Conservation (phyloP, 805 yeast species). For the Barnettozyma sp. region DNA sequence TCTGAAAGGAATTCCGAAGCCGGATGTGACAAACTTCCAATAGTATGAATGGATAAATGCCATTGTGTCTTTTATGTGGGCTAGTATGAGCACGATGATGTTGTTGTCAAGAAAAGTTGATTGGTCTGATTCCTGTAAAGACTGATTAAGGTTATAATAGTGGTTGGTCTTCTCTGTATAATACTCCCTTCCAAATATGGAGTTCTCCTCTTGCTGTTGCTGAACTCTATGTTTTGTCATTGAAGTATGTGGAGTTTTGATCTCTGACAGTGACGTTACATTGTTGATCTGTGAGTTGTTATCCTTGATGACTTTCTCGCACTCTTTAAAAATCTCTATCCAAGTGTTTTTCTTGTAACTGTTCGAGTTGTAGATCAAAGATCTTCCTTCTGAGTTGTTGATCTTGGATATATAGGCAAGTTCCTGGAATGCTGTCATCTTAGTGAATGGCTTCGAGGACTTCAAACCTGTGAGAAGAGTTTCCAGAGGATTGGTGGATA, state of each 20-base stretch:
- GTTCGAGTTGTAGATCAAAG: conserved; percentile 45
- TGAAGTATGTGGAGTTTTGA: background rate
- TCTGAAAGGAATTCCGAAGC: conserved; percentile 26
- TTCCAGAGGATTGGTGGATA: conserved; percentile 53
- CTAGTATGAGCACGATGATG: conserved; percentile 11
- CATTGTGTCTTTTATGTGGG: conserved; percentile 8
- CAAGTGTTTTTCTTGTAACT: conserved; percentile 43
- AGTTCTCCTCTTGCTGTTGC: conserved; percentile 15
- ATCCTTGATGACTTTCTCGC: conserved; percentile 46
- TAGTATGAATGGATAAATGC: conserved; percentile 13
- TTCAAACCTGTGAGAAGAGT: conserved; percentile 59
- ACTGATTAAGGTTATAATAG: conserved; percentile 10
- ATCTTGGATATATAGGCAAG: conserved; percentile 56
- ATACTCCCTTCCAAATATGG: conserved; percentile 31
- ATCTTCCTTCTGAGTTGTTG: conserved; percentile 40
- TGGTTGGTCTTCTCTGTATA: conserved; percentile 13
- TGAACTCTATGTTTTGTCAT: background rate
- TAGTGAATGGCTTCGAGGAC: conserved; percentile 42
- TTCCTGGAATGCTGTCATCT: conserved; percentile 70
- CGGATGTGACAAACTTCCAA: conserved; percentile 19
- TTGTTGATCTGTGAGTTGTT: conserved; percentile 36
- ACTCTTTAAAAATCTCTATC: conserved; percentile 55
- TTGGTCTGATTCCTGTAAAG: conserved; percentile 5
- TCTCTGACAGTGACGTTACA: conserved; percentile 6
- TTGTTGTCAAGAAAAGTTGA: conserved; percentile 18